Evolutionary conservation across 768 basidiomycete species (phyloP), one percentile per base, ranked within the genome.

Genomic region (Lactarius psammicola): DNA sequence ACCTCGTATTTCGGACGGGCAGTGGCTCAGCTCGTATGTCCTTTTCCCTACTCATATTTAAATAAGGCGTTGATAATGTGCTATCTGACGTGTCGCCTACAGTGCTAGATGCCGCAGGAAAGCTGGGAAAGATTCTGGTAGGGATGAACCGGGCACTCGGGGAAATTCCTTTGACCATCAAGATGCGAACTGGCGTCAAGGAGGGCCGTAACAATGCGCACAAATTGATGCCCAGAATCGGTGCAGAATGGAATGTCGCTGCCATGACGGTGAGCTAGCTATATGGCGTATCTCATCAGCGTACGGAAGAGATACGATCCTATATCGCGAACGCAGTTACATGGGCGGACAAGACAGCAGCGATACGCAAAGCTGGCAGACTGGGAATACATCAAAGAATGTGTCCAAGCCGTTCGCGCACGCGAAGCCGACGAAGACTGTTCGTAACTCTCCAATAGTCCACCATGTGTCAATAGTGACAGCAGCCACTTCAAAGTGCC

Each of bases 91-190:
- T 42, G 38, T 15, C 33, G 4, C 46, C 20, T 62, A 44, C 63
- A 95, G 94, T 98, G 56, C 84, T 99, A 20, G 94, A 96, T 65
- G 79, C 88, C 6, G 85, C 90, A 0, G 85, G 82, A 0, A 91
- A 92, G 74, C 79, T 99, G 4, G 93, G 92, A 0, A 92, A 87
- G 76, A 94, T 95, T 62, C 72, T 99, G 26, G 77, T 88, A 13
- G 96, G 96, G 4, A 98, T 99, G 95, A 93, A 88, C 73, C 83
- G 82, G 64, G 93, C 92, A 0, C 81, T 97, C 2, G 95, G 95
- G 1, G 92, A 92, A 31, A 89, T 95, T 36, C 97, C 97, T 0
- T 81, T 99, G 28, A 96, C 93, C 0, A 85, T 94, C 63, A 95
- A 95, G 73, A 78, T 95, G n/a, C 84, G 97, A 40, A 97, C 92